A percentile compares a stretch with the other conserved stretches of the same genome.
Conservation (phyloP, 2,329 filamentous ascomycete species). For the Aureobasidium sp. region DNA sequence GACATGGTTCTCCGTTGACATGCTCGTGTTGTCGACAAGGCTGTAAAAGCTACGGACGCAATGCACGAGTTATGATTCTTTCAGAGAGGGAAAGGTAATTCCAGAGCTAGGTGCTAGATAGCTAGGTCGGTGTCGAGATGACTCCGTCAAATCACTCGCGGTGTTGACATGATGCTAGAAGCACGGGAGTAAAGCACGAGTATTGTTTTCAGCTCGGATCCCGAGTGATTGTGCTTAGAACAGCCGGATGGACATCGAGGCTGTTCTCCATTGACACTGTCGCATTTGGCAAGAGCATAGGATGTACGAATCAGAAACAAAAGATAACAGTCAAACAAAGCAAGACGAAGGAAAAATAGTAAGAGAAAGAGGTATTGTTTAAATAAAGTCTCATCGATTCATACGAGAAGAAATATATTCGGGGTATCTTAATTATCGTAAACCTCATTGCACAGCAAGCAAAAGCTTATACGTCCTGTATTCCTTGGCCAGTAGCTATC, state of each 20-base stretch:
- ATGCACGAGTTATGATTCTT: background rate
- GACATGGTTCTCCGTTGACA: background rate
- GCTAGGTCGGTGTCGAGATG: too few species aligned
- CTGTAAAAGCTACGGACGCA: background rate
- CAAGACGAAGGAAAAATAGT: background rate
- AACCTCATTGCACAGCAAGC: background rate
- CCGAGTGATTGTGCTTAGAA: too few species aligned
- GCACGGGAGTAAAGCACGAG: too few species aligned
- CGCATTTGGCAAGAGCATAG: too few species aligned
- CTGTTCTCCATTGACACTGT: too few species aligned
- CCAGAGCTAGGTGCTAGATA: too few species aligned
- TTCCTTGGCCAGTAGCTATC: background rate
- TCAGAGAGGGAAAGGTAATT: too few species aligned
- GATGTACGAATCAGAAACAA: too few species aligned
- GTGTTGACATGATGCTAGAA: too few species aligned
- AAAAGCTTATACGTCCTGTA: background rate
- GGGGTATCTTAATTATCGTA: background rate
- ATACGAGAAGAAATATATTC: background rate
- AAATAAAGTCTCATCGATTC: background rate
- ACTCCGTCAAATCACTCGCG: too few species aligned
- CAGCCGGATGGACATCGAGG: too few species aligned
- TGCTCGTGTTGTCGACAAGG: background rate
- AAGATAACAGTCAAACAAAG: background rate
- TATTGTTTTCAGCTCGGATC: too few species aligned
- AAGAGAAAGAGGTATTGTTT: background rate